Percentiles rank a stretch among this genome's conserved stretches.
phyloP scores from a whole-genome alignment of 805 yeast species.

The Barnettozyma pratensis region DNA sequence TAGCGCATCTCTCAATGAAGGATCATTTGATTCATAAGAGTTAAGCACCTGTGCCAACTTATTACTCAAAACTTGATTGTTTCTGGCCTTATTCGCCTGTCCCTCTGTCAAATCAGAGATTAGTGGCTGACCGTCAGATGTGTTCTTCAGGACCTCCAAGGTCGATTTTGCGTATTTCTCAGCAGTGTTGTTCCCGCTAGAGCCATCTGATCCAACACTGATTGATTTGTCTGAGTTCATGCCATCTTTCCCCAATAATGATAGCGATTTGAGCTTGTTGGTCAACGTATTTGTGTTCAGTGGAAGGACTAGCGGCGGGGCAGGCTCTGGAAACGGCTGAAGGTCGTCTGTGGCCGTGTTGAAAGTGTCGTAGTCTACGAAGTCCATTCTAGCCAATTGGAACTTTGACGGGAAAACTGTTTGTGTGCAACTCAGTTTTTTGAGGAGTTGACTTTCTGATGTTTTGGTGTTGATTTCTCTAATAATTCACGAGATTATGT shows the following conservation, averaged over 20 bases:
- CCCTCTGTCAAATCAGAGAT: slow-evolving; percentile 11
- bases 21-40: slow-evolving; percentile 28
- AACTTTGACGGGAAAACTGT: too few relatives aligned
- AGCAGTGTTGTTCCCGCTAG: slow-evolving; percentile 25
- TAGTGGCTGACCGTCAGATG: slow-evolving; percentile 5
- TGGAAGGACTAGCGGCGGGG: slow-evolving; percentile 35
- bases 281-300: slow-evolving; percentile 27
- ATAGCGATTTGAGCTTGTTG: slow-evolving; percentile 33
- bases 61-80: slow-evolving; percentile 27
- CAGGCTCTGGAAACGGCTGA: slow-evolving; percentile 29
- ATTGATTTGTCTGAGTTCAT: not conserved
- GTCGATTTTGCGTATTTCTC: slow-evolving; percentile 46
- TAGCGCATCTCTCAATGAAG: slow-evolving; percentile 30
- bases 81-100: slow-evolving; percentile 1
- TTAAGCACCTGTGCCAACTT: slow-evolving; percentile 32
- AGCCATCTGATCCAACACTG: slow-evolving; percentile 6
- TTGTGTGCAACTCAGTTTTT: too few relatives aligned
- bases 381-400: slow-evolving; percentile 17
- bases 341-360: not conserved
- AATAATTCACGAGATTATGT: too few relatives aligned
- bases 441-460: too few relatives aligned
- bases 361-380: slow-evolving; percentile 24
- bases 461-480: too few relatives aligned
- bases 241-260: slow-evolving; percentile 21
- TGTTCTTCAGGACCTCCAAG: slow-evolving; percentile 31